Evolutionary conservation across 2,329 filamentous ascomycete species (phyloP).

Genomic region (Neonectria coccinea): DNA sequence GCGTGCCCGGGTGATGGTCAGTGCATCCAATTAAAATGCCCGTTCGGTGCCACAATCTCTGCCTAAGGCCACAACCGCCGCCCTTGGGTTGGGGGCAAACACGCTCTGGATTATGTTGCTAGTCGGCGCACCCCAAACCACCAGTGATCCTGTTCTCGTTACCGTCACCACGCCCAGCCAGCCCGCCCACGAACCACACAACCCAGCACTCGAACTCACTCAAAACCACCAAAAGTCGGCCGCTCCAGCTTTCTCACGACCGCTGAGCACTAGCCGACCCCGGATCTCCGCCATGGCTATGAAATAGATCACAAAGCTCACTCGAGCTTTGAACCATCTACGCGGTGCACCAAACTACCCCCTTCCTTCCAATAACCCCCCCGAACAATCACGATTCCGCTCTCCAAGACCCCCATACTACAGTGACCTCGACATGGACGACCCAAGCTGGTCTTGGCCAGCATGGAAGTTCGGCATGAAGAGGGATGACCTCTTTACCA

Average conservation of each 20-base stretch:
- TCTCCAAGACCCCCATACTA: conserved; percentile 35
- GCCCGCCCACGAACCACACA: conserved; percentile 33
- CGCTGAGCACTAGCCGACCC: conserved; percentile 34
- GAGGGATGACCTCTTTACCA: conserved; percentile 68
- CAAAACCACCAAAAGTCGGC: conserved; percentile 27
- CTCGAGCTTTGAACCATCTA: conserved; percentile 38
- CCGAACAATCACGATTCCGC: conserved; percentile 29
- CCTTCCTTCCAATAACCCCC: conserved; percentile 37
- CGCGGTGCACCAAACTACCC: conserved; percentile 37
- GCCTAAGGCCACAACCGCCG: conserved; percentile 42
- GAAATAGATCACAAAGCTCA: conserved; percentile 45
- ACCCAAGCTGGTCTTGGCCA: conserved; percentile 65
- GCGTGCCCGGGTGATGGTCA: conserved; percentile 29
- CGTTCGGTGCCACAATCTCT: conserved; percentile 6
- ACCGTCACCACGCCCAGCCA: conserved; percentile 40
- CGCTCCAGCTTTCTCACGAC: conserved; percentile 40
- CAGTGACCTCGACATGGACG: conserved; percentile 70
- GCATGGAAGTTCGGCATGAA: conserved; percentile 74
- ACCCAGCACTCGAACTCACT: conserved; percentile 28
- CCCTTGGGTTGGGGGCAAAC: conserved; percentile 40
- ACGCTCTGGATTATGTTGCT: conserved; percentile 43
- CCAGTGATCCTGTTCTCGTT: conserved; percentile 42
- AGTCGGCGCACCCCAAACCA: conserved; percentile 44
- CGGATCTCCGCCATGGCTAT: conserved; percentile 41
- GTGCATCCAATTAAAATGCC: conserved; percentile 34